Evolutionary conservation across 2,329 filamentous ascomycete genomes (phyloP).

Genomic region (Hymenoscyphus infarciens): DNA sequence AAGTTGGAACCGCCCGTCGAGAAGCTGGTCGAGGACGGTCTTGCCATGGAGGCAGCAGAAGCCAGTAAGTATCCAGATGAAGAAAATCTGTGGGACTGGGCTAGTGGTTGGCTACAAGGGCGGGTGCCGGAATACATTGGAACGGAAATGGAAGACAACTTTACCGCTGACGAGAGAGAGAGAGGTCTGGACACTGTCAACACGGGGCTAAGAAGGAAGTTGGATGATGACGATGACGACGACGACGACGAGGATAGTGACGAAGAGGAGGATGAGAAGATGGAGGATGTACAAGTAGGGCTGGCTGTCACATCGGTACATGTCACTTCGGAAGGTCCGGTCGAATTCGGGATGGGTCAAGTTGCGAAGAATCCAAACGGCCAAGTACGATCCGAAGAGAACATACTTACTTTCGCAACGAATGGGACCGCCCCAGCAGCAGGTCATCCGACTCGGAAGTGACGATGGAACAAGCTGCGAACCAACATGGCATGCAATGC

Average conservation of each 20-base stretch:
- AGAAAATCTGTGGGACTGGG: slow-evolving; percentile 52
- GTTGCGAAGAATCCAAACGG: slow-evolving; percentile 24
- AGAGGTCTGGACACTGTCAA: slow-evolving; percentile 65
- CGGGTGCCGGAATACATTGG: slow-evolving; percentile 42
- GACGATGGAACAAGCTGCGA: background rate
- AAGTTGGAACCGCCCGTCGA: slow-evolving; percentile 78
- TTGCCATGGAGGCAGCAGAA: slow-evolving; percentile 32
- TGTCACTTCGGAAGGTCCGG: slow-evolving; percentile 15
- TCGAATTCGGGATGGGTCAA: slow-evolving; percentile 21
- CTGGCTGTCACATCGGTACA: slow-evolving; percentile 24
- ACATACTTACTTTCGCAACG: slow-evolving; percentile 48
- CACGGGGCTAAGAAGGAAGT: slow-evolving; percentile 59
- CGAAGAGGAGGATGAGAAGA: slow-evolving; percentile 49
- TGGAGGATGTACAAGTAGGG: slow-evolving; percentile 52
- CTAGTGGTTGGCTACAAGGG: slow-evolving; percentile 40
- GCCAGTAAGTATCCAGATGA: slow-evolving; percentile 45
- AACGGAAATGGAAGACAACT: slow-evolving; percentile 58
- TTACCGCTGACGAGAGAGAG: slow-evolving; percentile 67
- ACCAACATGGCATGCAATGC: background rate
- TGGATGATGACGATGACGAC: slow-evolving; percentile 22
- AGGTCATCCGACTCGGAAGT: slow-evolving; percentile 2
- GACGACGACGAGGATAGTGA: slow-evolving; percentile 56
- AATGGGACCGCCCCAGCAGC: slow-evolving; percentile 37
- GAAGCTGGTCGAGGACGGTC: slow-evolving; percentile 64
- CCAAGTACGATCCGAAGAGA: slow-evolving; percentile 37